phyloP scores from a whole-genome alignment of 768 basidiomycete genomes.

The Pleurotus tuber-regium region DNA sequence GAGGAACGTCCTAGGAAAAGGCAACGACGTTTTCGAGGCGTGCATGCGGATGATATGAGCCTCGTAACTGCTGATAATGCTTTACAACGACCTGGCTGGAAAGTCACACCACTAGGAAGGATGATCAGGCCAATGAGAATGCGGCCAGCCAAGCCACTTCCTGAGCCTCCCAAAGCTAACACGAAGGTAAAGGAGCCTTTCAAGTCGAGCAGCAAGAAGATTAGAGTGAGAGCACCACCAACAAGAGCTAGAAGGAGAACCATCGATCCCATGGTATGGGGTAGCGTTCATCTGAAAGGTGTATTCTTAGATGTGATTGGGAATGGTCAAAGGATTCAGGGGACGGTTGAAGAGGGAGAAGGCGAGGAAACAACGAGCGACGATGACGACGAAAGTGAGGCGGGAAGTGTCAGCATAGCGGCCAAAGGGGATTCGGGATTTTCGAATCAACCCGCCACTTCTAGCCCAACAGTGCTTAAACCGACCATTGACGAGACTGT shows the following conservation, averaged over 20 bases:
- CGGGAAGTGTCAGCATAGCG: constrained; percentile 2
- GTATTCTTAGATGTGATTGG: constrained; percentile 50
- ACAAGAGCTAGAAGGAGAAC: constrained; percentile 56
- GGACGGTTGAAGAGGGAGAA: constrained; percentile 15
- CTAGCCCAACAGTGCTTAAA: too few relatives aligned
- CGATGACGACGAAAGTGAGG: constrained; percentile 15
- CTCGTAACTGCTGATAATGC: constrained; percentile 60
- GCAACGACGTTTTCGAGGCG: constrained; percentile 33
- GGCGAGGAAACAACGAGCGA: constrained; percentile 17
- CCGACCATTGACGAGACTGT: too few relatives aligned
- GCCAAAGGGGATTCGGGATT: too few relatives aligned
- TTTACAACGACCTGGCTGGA: constrained; percentile 58
- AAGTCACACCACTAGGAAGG: constrained; percentile 62
- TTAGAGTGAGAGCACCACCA: constrained; percentile 47
- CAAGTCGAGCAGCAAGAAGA: constrained; percentile 31
- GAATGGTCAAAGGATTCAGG: constrained; percentile 13
- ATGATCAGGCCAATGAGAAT: constrained; percentile 66
- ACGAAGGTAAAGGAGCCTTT: constrained; percentile 10
- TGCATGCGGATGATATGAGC: constrained; percentile 61
- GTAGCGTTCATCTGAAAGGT: constrained; percentile 68
- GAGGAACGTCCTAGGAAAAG: constrained; percentile 40
- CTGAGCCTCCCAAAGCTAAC: constrained; percentile 25
- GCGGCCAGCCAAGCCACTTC: constrained; percentile 64
- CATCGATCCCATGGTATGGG: constrained; percentile 75
- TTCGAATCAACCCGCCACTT: too few relatives aligned